Percentiles rank a stretch among this genome's conserved stretches.
phyloP scores from a whole-genome alignment of 192 early-diverging fungal species.

The Pilaira anomala region DNA sequence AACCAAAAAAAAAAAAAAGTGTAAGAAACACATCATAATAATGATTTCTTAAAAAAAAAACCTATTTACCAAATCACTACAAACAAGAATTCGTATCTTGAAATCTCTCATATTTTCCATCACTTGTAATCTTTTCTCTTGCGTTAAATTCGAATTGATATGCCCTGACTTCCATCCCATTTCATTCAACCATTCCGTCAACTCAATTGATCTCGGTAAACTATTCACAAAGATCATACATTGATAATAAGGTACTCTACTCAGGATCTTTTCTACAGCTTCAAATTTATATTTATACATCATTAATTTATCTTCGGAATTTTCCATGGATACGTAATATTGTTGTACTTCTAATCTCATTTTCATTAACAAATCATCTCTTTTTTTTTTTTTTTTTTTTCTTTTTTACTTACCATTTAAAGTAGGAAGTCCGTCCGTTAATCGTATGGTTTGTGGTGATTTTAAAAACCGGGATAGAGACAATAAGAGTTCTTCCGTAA shows the following conservation, averaged over 20 bases:
- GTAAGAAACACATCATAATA: background rate
- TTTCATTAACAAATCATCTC: background rate
- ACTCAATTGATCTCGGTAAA: slow-evolving; percentile 40
- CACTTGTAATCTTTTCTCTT: slow-evolving; percentile 42
- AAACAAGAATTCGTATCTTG: slow-evolving; percentile 52
- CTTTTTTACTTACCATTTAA: slow-evolving; percentile 42
- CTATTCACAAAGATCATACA: slow-evolving; percentile 61
- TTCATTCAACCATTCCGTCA: slow-evolving; percentile 45
- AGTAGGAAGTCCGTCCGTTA: slow-evolving; percentile 46
- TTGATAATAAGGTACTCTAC: slow-evolving; percentile 55
- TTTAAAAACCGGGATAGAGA: slow-evolving; percentile 38
- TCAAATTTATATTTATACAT: slow-evolving; percentile 50
- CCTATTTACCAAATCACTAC: slow-evolving; percentile 54
- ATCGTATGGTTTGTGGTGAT: slow-evolving; percentile 48
- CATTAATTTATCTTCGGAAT: slow-evolving; percentile 24
- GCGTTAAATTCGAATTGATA: slow-evolving; percentile 46
- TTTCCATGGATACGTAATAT: slow-evolving; percentile 38
- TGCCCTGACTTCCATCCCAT: slow-evolving; percentile 51
- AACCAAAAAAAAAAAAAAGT: background rate
- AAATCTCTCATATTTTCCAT: slow-evolving; percentile 55
- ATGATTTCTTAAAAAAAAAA: background rate
- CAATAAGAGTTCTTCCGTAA: slow-evolving; percentile 43
- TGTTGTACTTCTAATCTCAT: slow-evolving; percentile 54
- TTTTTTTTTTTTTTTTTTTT: background rate
- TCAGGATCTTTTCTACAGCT: slow-evolving; percentile 40